Evolutionary conservation across 2,329 filamentous ascomycete species (phyloP).

Genomic region (Colletotrichum karsti): DNA sequence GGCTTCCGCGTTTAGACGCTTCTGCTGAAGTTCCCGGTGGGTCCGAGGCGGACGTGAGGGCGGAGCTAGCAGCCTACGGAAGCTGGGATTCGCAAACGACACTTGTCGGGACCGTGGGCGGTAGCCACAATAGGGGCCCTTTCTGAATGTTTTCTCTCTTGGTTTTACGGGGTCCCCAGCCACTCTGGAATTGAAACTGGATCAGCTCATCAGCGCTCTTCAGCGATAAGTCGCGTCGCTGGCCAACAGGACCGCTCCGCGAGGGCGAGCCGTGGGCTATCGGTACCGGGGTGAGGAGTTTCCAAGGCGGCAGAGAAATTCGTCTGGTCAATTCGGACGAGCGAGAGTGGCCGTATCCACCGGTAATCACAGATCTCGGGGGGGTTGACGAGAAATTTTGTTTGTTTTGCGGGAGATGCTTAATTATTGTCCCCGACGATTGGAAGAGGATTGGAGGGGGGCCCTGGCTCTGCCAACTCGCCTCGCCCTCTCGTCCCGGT

Average conservation of each 20-base stretch:
- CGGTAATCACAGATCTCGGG: constrained; percentile 19
- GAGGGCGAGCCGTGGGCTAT: too few species aligned
- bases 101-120: neutral
- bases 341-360: constrained; percentile 23
- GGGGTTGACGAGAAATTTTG: constrained; percentile 7
- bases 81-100: constrained; percentile 1
- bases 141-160: neutral
- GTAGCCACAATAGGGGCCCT: constrained; percentile 28
- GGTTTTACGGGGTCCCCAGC: constrained; percentile 7
- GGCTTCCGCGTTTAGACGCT: neutral
- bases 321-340: constrained; percentile 15
- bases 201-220: constrained; percentile 1
- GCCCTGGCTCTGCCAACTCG: neutral
- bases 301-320: neutral
- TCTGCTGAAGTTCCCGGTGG: constrained; percentile 10
- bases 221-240: neutral
- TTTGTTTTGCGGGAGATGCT: constrained; percentile 14
- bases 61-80: neutral
- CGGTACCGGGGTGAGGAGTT: neutral
- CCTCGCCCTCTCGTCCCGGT: neutral
- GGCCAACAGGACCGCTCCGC: neutral
- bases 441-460: neutral
- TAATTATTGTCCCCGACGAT: neutral
- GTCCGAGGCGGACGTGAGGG: neutral
- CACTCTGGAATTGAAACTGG: constrained; percentile 24